Evolutionary conservation across 2,329 filamentous ascomycete genomes (phyloP), one percentile per base, ranked within the genome.

Genomic region (Keithomyces neogunnii): DNA sequence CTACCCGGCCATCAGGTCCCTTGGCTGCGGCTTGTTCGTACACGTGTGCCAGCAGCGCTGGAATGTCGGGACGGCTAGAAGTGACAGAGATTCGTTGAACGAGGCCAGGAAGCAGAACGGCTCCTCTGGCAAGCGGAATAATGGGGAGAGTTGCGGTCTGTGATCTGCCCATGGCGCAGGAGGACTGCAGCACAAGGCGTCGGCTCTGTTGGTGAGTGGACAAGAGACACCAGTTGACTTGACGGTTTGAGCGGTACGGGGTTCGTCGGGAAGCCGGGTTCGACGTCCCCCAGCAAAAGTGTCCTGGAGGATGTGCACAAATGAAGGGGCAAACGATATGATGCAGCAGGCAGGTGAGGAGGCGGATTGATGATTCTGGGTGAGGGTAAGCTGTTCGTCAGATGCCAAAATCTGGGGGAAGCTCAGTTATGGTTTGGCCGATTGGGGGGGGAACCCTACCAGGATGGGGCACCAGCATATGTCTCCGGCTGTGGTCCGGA

Each of bases 41-140:
- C 54, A 96, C 81, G 59, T 86, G 85, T 26, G 90, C 88, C 52
- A 99, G 82, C 44, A 97, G 81, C 48, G 92, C 88, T 49, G 89
- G 86, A 58, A 97, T 86, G 69, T 97, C 93, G 58, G 89, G 84
- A 48, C 92, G 88, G 67, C 85, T 77, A 38, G 77, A 84, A 40
- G 85, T 82, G 49, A 96, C 85, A 50, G 89, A 84, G 57, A 97
- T 87, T 60, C 91, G 86, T 60, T 95, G 80, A 48, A 91, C 84
- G 51, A 91, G 83, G 55, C 90, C 89, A 3, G 93, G 93, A 8
- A 96, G 80, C 40, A 97, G 82, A 58, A 96, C 87, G 55, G 83
- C 81, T 57, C 86, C 87, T 63, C 85, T 84, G 49, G 89, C 82
- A 43, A 97, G 80, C 38, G 90, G 88, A 59, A 97, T 86, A 60